Base-by-base conservation (phyloP, 257 asterid species). In the Perilla frutescens region DNA sequence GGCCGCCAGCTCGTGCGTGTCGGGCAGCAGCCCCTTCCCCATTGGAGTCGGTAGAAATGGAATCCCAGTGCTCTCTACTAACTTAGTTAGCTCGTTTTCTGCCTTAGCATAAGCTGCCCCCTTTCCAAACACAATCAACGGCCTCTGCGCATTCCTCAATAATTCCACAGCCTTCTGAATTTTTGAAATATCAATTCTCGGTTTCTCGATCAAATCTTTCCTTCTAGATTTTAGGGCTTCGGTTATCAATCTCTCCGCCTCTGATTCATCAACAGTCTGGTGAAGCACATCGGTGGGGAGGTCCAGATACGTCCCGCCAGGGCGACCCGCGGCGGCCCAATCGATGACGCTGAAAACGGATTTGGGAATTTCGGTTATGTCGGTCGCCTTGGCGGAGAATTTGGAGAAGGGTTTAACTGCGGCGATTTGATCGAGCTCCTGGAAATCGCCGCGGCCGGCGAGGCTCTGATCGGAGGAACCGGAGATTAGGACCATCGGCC, bases 31-130 rank as follows among this genome's bases (percentile, higher is more conserved):
- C 11, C 97, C 98, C 51, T 93, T 93, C 45, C 96, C 97, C 97
- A 93, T 93, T 4, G 98, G 98, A 20, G 97, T 93, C 1, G 97
- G 98, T 80, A 93, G 71, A 70, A 93, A 91, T 2, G 98, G 97
- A 53, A 93, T 89, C 36, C 97, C 96, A 2, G 92, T 90, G 49
- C 79, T 81, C 70, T 90, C 96, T 26, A 93, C 89, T 49, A 93
- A 76, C 45, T 75, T 81, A 41, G 76, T 82, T 75, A 90, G 73
- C 71, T 78, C 93, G 34, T 62, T 75, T 68, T 93, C 98, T 4
- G 96, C 92, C 73, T 83, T 91, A 43, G 93, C 80, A 66, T 79
- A 80, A 41, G 95, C 93, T 14, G 98, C 98, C 62, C 97, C 98
- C 61, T 93, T 93, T 13, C 98, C 97, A 49, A 93, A 87, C 73